Conservation (phyloP, 2,329 filamentous ascomycete species). For the Penicillium sp. region DNA sequence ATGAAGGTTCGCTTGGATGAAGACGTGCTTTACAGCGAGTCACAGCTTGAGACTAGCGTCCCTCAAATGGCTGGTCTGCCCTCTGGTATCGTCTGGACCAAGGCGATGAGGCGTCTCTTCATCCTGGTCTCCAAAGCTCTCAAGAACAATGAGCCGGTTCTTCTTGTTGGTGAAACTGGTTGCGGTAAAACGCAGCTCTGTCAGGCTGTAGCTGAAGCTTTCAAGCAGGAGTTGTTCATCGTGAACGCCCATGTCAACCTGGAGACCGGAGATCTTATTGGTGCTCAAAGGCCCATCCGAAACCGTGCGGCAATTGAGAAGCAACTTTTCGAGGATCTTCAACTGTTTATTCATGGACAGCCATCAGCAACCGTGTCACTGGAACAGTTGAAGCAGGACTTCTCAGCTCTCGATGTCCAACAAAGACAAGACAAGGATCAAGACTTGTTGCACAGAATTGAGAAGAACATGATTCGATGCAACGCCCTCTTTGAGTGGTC, state of each 20-base stretch:
- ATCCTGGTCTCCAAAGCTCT: constrained; percentile 85
- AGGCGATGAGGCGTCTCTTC: constrained; percentile 88
- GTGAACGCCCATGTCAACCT: constrained; percentile 98
- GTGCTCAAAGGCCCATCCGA: constrained; percentile 86
- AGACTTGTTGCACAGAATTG: constrained; percentile 48
- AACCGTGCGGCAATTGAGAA: constrained; percentile 76
- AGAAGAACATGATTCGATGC: constrained; percentile 60
- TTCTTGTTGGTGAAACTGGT: constrained; percentile 94
- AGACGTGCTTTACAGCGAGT: constrained; percentile 68
- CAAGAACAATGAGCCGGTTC: constrained; percentile 86
- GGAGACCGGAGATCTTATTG: constrained; percentile 95
- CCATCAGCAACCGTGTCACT: constrained; percentile 43
- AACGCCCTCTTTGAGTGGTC: constrained; percentile 95
- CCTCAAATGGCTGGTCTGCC: constrained; percentile 42
- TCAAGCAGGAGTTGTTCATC: constrained; percentile 75
- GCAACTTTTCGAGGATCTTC: constrained; percentile 64
- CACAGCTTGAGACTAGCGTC: constrained; percentile 58
- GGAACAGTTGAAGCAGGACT: constrained; percentile 61
- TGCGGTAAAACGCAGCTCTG: constrained; percentile 98
- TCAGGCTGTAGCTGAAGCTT: constrained; percentile 83
- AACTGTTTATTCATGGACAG: constrained; percentile 44
- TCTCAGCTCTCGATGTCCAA: constrained; percentile 56
- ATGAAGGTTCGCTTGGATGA: constrained; percentile 85
- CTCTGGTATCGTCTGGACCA: constrained; percentile 79
- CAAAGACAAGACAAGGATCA: constrained; percentile 52